Evolutionary conservation across 352 stramenopile genomes (phyloP).

Genomic region (Globisporangium megalacanthum): DNA sequence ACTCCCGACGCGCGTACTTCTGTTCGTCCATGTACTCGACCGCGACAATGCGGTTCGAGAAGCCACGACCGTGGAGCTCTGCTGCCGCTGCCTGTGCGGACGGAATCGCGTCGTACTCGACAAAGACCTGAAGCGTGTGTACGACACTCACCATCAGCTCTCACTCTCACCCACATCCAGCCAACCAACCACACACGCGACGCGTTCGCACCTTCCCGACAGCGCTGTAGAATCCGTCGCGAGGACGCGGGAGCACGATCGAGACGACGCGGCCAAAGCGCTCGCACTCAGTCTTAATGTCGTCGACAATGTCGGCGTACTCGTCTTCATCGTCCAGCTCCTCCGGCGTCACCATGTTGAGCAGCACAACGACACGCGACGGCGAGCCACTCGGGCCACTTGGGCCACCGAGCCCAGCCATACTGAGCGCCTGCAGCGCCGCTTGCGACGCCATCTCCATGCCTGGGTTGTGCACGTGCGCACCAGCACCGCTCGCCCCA

Average conservation of each 20-base stretch:
- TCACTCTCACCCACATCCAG: background rate
- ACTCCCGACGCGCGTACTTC: constrained; percentile 80
- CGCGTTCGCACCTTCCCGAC: constrained; percentile 49
- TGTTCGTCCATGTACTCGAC: constrained; percentile 86
- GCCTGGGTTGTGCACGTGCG: constrained; percentile 47
- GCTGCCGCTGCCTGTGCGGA: constrained; percentile 76
- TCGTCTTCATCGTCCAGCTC: constrained; percentile 95
- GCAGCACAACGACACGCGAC: constrained; percentile 90
- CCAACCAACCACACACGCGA: background rate
- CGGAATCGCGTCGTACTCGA: constrained; percentile 88
- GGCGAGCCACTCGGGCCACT: constrained; percentile 52
- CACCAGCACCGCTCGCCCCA: constrained; percentile 42
- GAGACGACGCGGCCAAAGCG: constrained; percentile 82
- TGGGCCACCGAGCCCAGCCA: constrained; percentile 48
- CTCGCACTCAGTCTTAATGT: constrained; percentile 95
- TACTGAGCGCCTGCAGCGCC: constrained; percentile 61
- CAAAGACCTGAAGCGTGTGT: constrained; percentile 70
- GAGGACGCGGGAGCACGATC: constrained; percentile 69
- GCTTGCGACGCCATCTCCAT: constrained; percentile 61
- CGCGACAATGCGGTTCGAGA: constrained; percentile 90
- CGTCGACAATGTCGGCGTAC: constrained; percentile 93
- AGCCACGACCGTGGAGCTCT: constrained; percentile 90
- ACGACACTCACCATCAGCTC: background rate
- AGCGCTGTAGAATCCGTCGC: constrained; percentile 44
- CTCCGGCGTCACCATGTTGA: constrained; percentile 97